These are phyloP conservation scores for Paraphoma chrysanthemicola DNA, from an alignment of 2,329 filamentous ascomycete genomes.

Conservation along the genomic window DNA sequence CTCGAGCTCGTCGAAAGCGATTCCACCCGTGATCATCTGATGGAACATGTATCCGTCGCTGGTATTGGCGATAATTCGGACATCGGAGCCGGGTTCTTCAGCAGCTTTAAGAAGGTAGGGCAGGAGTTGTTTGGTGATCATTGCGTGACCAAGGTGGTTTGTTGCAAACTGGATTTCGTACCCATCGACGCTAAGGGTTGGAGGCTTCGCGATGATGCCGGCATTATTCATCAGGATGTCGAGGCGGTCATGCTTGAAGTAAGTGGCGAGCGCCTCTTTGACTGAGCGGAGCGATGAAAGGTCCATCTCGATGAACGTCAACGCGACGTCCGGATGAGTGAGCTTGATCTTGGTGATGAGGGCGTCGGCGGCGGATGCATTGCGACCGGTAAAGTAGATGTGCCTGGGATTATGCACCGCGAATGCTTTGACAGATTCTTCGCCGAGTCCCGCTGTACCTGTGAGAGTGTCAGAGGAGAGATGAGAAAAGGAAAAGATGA, in stretches of 20 bases:
- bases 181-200: slow-evolving; percentile 49
- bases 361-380: slow-evolving; percentile 38
- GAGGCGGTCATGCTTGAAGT: slow-evolving; percentile 31
- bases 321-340: slow-evolving; percentile 26
- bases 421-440: slow-evolving; percentile 48
- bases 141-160: slow-evolving; percentile 56
- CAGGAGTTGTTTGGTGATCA: slow-evolving; percentile 52
- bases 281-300: neutral
- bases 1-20: slow-evolving; percentile 39
- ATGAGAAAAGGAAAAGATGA: neutral
- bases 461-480: neutral
- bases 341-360: slow-evolving; percentile 43
- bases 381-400: slow-evolving; percentile 55
- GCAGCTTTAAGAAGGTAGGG: slow-evolving; percentile 50
- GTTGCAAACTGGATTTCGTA: slow-evolving; percentile 58
- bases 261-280: neutral
- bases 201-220: slow-evolving; percentile 44
- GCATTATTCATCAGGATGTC: slow-evolving; percentile 55
- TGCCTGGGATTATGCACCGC: slow-evolving; percentile 50
- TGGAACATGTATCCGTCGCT: slow-evolving; percentile 31
- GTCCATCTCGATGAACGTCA: neutral
- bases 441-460: slow-evolving; percentile 55
- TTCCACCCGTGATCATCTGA: slow-evolving; percentile 21
- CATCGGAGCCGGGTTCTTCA: slow-evolving; percentile 40
- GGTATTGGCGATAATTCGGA: slow-evolving; percentile 50